Evolutionary conservation across 345 rosid species (phyloP).

Genomic region (Streptanthus diversifolius): DNA sequence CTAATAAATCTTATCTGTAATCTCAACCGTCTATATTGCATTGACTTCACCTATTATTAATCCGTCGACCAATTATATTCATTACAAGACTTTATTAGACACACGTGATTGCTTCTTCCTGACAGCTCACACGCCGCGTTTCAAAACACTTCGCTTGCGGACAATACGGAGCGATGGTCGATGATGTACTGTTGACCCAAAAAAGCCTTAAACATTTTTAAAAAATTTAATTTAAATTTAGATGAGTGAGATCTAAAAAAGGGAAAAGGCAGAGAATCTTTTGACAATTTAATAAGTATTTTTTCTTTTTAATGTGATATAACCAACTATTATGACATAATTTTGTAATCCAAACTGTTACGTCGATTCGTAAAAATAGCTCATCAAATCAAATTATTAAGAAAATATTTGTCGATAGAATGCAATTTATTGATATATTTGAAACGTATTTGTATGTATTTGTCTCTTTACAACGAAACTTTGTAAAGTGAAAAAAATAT

Average conservation of each 20-base stretch:
- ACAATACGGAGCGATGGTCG: constrained; percentile 36
- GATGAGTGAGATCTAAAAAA: constrained; percentile 19
- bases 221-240: not conserved
- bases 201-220: not conserved
- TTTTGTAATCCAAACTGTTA: not conserved
- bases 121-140: constrained; percentile 38
- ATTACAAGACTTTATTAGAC: not conserved
- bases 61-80: constrained; percentile 1
- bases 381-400: not conserved
- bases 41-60: constrained; percentile 7
- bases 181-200: constrained; percentile 26
- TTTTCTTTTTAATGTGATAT: not conserved
- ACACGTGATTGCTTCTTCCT: constrained; percentile 17
- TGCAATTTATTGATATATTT: not conserved
- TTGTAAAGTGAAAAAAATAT: not conserved
- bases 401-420: not conserved
- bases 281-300: not conserved
- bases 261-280: constrained; percentile 27
- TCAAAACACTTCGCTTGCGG: constrained; percentile 35
- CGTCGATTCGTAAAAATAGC: too few relatives aligned
- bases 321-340: not conserved
- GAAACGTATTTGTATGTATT: not conserved
- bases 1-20: not conserved
- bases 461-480: not conserved
- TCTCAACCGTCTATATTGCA: constrained; percentile 6